These are phyloP conservation scores for Symbiotaphrina buchneri DNA, from an alignment of 495 filamentous ascomycete species.

Conservation along the genomic window DNA sequence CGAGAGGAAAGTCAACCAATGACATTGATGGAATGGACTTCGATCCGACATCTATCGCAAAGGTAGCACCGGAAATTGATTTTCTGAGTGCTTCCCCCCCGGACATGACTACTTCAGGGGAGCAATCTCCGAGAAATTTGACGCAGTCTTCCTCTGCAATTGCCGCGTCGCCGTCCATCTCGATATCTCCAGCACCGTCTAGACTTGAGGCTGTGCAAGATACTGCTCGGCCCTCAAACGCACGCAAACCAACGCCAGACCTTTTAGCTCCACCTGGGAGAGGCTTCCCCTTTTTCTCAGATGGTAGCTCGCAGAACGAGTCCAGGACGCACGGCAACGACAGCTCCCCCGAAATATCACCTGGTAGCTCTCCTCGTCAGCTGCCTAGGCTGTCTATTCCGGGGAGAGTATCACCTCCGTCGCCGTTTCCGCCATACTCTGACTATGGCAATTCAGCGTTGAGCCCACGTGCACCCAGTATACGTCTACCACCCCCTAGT, in stretches of 20 bases:
- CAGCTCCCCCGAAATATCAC: neutral
- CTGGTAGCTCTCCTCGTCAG: slow-evolving; percentile 3
- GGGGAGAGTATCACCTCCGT: neutral
- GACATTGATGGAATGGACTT: slow-evolving; percentile 5
- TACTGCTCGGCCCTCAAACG: slow-evolving; percentile 2
- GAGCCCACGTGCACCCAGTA: slow-evolving; percentile 22
- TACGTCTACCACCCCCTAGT: slow-evolving; percentile 24
- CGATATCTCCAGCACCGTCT: slow-evolving; percentile 20
- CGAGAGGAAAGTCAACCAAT: slow-evolving; percentile 1
- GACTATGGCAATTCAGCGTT: slow-evolving; percentile 13
- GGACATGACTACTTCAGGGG: neutral
- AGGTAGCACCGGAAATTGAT: slow-evolving; percentile 9
- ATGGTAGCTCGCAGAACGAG: neutral
- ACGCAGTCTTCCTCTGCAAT: slow-evolving; percentile 7
- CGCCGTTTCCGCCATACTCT: slow-evolving; percentile 23
- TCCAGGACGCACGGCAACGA: neutral
- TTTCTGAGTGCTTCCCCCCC: slow-evolving; percentile 1
- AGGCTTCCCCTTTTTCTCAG: too few species aligned
- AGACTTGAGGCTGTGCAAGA: slow-evolving; percentile 9
- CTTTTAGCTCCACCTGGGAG: slow-evolving; percentile 1
- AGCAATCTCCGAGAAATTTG: slow-evolving; percentile 1
- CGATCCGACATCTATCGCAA: slow-evolving; percentile 7
- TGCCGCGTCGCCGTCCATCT: slow-evolving; percentile 12
- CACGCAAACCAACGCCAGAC: neutral
- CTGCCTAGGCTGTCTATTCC: slow-evolving; percentile 1